Conservation (phyloP, 2,329 filamentous ascomycete genomes). For the Fusarium temperatum region DNA sequence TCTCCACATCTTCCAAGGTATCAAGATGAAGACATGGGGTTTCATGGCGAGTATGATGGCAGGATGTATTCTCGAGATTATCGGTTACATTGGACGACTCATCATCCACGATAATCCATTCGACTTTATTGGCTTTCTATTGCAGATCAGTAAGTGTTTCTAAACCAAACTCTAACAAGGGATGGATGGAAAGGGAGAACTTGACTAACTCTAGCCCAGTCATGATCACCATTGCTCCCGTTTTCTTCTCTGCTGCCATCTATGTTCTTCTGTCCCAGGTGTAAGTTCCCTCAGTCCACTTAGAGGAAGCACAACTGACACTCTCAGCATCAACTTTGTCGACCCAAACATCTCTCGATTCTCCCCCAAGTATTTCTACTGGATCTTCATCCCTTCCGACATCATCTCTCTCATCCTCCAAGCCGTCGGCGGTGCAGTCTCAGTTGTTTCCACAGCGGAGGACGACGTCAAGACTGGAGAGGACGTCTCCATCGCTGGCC, state of each 20-base stretch:
- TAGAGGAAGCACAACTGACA: background rate
- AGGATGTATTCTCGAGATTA: conserved; percentile 65
- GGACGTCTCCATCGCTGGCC: conserved; percentile 60
- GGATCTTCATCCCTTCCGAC: conserved; percentile 54
- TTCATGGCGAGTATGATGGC: conserved; percentile 59
- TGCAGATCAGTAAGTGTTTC: conserved; percentile 66
- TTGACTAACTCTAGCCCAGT: conserved; percentile 34
- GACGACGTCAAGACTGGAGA: conserved; percentile 50
- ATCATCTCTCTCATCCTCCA: conserved; percentile 61
- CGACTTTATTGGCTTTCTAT: conserved; percentile 64
- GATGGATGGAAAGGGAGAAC: background rate
- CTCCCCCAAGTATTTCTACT: conserved; percentile 36
- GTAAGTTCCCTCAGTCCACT: conserved; percentile 18
- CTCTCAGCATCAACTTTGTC: conserved; percentile 32
- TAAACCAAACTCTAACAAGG: background rate
- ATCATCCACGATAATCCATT: conserved; percentile 66
- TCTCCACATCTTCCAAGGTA: conserved; percentile 34
- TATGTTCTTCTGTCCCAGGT: conserved; percentile 44
- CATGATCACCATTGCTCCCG: conserved; percentile 45
- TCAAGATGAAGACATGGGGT: conserved; percentile 42
- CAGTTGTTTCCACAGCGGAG: conserved; percentile 48
- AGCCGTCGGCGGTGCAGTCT: conserved; percentile 59
- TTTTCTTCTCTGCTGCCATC: conserved; percentile 44
- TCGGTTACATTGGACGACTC: conserved; percentile 69
- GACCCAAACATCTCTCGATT: conserved; percentile 38